Evolutionary conservation across 192 early-diverging fungal genomes (phyloP).

Genomic region (Coemansia sp.): DNA sequence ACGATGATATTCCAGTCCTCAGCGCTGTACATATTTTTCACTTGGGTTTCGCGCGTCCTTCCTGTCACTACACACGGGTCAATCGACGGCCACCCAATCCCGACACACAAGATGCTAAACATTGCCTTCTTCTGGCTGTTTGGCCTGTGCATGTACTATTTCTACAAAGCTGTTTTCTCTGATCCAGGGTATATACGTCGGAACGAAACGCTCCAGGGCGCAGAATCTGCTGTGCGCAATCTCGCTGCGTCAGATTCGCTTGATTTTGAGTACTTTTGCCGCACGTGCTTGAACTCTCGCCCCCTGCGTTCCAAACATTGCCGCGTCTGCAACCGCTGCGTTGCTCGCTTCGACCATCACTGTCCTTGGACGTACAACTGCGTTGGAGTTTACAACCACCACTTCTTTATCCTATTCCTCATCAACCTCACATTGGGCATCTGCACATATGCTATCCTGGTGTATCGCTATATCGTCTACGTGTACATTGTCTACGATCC

Average conservation of each 20-base stretch:
- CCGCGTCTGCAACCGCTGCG: slow-evolving; percentile 89
- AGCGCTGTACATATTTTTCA: slow-evolving; percentile 68
- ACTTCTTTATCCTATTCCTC: slow-evolving; percentile 83
- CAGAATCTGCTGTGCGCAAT: slow-evolving; percentile 39
- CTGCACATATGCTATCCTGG: slow-evolving; percentile 62
- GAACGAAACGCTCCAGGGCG: slow-evolving; percentile 38
- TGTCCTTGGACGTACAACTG: slow-evolving; percentile 98
- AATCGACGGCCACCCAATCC: slow-evolving; percentile 26
- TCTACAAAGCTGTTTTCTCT: slow-evolving; percentile 70
- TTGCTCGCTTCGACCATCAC: slow-evolving; percentile 93
- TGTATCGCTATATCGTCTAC: slow-evolving; percentile 59
- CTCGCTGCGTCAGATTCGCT: slow-evolving; percentile 71
- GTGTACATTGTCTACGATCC: slow-evolving; percentile 59
- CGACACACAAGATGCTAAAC: slow-evolving; percentile 56
- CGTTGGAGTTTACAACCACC: slow-evolving; percentile 88
- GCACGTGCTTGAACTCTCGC: slow-evolving; percentile 77
- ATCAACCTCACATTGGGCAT: slow-evolving; percentile 65
- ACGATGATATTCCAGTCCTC: slow-evolving; percentile 88
- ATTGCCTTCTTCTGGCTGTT: slow-evolving; percentile 69
- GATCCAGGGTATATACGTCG: slow-evolving; percentile 84
- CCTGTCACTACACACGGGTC: slow-evolving; percentile 59
- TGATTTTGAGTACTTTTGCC: slow-evolving; percentile 82
- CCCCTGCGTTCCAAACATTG: slow-evolving; percentile 96
- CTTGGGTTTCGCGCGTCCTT: slow-evolving; percentile 70
- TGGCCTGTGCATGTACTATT: slow-evolving; percentile 66